Evolutionary conservation across 768 basidiomycete genomes (phyloP), one percentile per base, ranked within the genome.

Genomic region (Exidia glandulosa): DNA sequence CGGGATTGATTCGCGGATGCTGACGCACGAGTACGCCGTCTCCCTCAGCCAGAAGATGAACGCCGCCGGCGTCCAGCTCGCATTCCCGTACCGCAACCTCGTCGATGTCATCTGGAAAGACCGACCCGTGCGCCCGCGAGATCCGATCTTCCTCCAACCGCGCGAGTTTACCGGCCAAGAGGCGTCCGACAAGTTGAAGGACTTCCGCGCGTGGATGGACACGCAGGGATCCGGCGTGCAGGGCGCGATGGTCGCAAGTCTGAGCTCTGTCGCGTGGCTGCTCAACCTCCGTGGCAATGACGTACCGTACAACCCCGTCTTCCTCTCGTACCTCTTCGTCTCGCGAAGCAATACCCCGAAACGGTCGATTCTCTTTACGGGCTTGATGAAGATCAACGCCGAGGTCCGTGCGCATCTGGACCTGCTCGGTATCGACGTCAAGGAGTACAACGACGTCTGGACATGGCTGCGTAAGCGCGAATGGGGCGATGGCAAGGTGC

Each of bases 301-400:
- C 66, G 86, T 97, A 54, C 90, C 91, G 0, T 90, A 84, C 76
- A 94, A 91, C 68, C 95, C 95, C 0, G 81, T 98, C 9, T 95
- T 96, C 75, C 88, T 88, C 57, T 81, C 88, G 0, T 98, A 95
- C 68, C 73, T 94, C 23, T 89, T 86, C 66, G 77, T 97, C 45
- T 79, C 84, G 3, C 68, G 81, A 9, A 76, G 84, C 13, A 70
- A 69, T n/a, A 27, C 41, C 2, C 76, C 81, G 5, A 75, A 54
- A n/a, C 37, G 52, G 13, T 68, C 69, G 25, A 66, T 84, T n/a
- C 72, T 95, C 10, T 95, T 95, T 75, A 74, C 94, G 37, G 91
- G 94, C 63, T 65, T 73, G 41, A 71, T 70, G 58, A 90, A 95
- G 67, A 73, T 89, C 19, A 76, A 78, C 10, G 73, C 77, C 0